Evolutionary conservation across 2,329 filamentous ascomycete genomes (phyloP), one percentile per base, ranked within the genome.

Genomic region (Fusarium robinianum): DNA sequence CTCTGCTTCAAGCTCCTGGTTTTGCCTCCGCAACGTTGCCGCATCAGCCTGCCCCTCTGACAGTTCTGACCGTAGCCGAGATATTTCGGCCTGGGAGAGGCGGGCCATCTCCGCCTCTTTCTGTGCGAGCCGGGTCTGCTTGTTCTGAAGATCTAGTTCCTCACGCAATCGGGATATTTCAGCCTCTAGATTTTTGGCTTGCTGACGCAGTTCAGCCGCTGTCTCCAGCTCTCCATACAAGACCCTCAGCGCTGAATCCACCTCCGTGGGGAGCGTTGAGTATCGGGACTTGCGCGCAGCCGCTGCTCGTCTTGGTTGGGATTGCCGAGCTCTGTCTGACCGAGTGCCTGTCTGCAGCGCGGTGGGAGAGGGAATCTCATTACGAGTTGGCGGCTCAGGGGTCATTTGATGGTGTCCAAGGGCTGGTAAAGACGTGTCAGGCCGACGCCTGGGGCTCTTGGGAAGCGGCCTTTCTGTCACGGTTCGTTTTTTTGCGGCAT

Each of bases 161-260:
- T 33, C n/a, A 5, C 31, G 31, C 8, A 14, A 14, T 11, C 23
- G 31, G 18, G 31, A 22, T 9, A 33, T 8, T 5, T 33, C 18
- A 3, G 31, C 9, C n/a, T 33, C 31, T 5, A 33, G 18, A 11
- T 33, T 14, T 5, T 17, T 14, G 6, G 23, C 31, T 6, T 22
- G n/a, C 3, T 11, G 5, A 9, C 31, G 31, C 4, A 33, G 18
- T 14, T 6, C 18, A 9, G 18, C 10, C 8, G 31, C 16, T n/a
- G 19, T 33, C 17, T 33, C 31, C 18, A 33, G n/a, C 31, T 33
- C 31, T 5, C 17, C 21, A n/a, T 33, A 33, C 18, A 33, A 33
- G 10, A 14, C 16, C 31, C 31, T 17, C 18, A 33, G n/a, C 14
- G 31, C 31, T 14, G 31, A 22, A 10, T 33, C 31, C 19, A 33